Base-by-base conservation (phyloP, 768 basidiomycete species). In the Hygrocybe coccinea region DNA sequence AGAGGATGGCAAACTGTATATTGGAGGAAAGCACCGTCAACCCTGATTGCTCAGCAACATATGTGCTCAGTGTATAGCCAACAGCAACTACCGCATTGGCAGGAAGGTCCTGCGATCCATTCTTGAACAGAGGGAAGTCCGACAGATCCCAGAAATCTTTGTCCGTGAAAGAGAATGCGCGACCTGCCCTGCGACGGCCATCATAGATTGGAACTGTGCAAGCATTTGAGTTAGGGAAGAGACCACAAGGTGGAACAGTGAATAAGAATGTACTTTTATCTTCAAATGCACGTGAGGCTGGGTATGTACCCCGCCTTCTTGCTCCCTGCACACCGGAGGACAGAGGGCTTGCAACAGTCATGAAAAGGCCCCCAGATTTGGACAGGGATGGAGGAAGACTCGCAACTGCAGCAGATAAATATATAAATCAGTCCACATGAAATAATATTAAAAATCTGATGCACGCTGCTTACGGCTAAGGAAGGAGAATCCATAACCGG, bases 191-290 rank as follows among this genome's bases (percentile, higher is more conserved):
- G 11, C 14, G 14, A 21, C 56, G 56, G 2, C 56, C 56, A 48
- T 57, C 51, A 48, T 46, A 57, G 5, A 57, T 45, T 3, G 56
- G 56, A 19, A 53, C 56, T 57, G 21, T 2, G 15, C 36, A 11
- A 33, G 11, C 34, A 35, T 34, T 44, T 22, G 43, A 47, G 24
- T 51, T 12, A 24, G 29, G 14, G 24, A 41, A 21, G 51, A 29
- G 29, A 29, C 29, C 21, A 45, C 25, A 35, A 14, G 34, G 5
- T 34, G 29, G 7, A 41, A 45, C 22, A 34, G 6, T 29, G 29
- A 29, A 29, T 29, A 34, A 48, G 5, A 44, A n/a, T 36, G 33
- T 43, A 52, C 29, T 36, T 29, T 38, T 47, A 22, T 34, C 52
- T 15, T 47, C 24, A 21, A 47, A 47, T 19, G 19, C 45, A 47